Evolutionary conservation across 495 filamentous ascomycete genomes (phyloP).

Genomic region (Trichodelitschia bisporula): DNA sequence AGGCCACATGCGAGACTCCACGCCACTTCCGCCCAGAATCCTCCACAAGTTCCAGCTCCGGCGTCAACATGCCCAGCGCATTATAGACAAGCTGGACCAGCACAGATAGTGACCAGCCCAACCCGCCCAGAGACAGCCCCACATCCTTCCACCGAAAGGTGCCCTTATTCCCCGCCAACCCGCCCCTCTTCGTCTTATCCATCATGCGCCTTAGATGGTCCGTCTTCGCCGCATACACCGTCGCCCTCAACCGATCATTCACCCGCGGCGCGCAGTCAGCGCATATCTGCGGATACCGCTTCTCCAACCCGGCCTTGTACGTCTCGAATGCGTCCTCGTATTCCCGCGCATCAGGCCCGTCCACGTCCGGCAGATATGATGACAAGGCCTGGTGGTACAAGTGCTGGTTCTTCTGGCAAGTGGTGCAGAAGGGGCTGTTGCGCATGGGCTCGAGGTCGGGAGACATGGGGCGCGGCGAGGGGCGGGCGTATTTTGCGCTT

Average conservation of each 20-base stretch:
- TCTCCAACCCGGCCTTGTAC: conserved; percentile 40
- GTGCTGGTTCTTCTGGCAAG: conserved; percentile 63
- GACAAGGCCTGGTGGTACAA: conserved; percentile 41
- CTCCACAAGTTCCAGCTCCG: too few species aligned
- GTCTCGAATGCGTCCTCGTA: conserved; percentile 30
- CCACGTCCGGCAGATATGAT: conserved; percentile 38
- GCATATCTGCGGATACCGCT: conserved; percentile 67
- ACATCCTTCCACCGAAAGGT: not conserved
- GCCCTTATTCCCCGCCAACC: conserved; percentile 10
- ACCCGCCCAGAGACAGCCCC: not conserved
- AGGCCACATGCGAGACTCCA: too few species aligned
- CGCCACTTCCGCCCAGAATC: too few species aligned
- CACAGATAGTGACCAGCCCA: not conserved
- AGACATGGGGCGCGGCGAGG: conserved; percentile 12
- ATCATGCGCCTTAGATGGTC: conserved; percentile 52
- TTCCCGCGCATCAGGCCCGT: conserved; percentile 25
- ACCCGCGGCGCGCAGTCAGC: conserved; percentile 45
- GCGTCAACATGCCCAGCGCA: not conserved
- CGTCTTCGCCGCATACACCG: conserved; percentile 55
- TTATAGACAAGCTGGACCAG: not conserved
- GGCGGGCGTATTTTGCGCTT: conserved; percentile 14
- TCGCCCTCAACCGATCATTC: conserved; percentile 32
- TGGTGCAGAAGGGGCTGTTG: conserved; percentile 42
- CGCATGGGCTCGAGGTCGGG: conserved; percentile 17
- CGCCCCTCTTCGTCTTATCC: conserved; percentile 29